Evolutionary conservation across 148 eudicot species (phyloP), one percentile per base, ranked within the genome.

Genomic region (Camellia lanceoleosa): DNA sequence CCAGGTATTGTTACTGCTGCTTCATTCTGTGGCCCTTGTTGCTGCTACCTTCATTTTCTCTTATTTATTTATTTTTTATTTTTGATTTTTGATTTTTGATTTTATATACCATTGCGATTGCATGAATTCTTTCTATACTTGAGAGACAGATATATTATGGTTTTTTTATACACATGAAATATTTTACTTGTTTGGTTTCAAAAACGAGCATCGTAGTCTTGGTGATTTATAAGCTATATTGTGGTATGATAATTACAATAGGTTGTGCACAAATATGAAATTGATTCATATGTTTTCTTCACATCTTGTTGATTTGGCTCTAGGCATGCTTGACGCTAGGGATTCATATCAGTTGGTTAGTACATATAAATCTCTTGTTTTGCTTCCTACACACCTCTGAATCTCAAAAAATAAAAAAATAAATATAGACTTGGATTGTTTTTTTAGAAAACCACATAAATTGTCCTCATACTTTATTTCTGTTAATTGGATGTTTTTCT

Each of bases 1-100:
- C 88, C 92, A 93, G 95, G 97, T 93, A 80, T 64, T 81, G 42
- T 64, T 64, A 46, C 44, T 47, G 38, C 46, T 63, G 63, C 56
- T 63, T 76, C 60, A 64, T 9, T 71, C 4, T 72, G 7, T 62
- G 42, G 23, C 47, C 58, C 47, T 52, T 73, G 13, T 56, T 80
- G 52, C 56, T 62, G 52, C 56, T 62, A 38, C 69, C 12, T 79
- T 16, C 41, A 3, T 70, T 59, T 23, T 8, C 46, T 47, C 20
- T 42, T 30, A 30, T 30, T 30, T 30, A 30, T 30, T 30, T 30
- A 1, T 30, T 30, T 30, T 30, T 30, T 1, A 30, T 1, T 30
- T 30, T 30, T 30, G 38, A 30, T 30, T 30, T 30, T 30, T 30
- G 38, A 30, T 30, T 30, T 30, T 30, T 30, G 38, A 30, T 30